A percentile compares a stretch with the other conserved stretches of the same genome.
Evolutionary conservation across 2,329 filamentous ascomycete species (phyloP).

Genomic region (Helotiales sp.): DNA sequence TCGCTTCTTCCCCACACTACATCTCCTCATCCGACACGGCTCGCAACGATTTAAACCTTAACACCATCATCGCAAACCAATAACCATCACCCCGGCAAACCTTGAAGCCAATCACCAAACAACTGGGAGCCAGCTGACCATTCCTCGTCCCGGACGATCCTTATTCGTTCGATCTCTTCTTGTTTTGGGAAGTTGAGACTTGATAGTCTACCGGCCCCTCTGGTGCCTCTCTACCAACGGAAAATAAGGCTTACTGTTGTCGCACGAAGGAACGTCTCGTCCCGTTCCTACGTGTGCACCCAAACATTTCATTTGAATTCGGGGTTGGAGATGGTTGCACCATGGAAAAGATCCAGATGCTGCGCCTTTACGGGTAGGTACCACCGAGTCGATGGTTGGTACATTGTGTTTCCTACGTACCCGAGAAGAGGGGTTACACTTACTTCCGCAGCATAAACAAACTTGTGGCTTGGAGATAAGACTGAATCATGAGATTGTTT

Average conservation of each 20-base stretch:
- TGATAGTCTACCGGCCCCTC: neutral
- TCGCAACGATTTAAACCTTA: neutral
- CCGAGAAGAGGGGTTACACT: neutral
- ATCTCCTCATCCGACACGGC: neutral
- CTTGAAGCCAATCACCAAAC: too few relatives aligned
- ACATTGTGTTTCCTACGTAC: neutral
- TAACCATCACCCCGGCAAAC: neutral
- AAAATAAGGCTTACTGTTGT: neutral
- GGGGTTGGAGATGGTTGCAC: neutral
- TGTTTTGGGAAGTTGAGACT: neutral
- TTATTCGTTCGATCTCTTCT: neutral
- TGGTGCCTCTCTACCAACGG: neutral
- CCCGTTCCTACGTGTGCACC: neutral
- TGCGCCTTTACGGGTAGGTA: neutral
- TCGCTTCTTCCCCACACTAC: neutral
- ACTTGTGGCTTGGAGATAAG: neutral
- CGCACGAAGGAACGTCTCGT: neutral
- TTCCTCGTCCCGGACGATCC: neutral
- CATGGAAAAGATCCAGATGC: neutral
- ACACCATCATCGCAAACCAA: neutral
- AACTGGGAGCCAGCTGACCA: constrained; percentile 3
- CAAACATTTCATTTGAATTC: neutral
- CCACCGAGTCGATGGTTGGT: neutral
- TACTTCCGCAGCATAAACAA: neutral
- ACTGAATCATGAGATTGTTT: constrained; percentile 1